Evolutionary conservation across 2,329 filamentous ascomycete species (phyloP).

Genomic region (Fusarium lateritium): DNA sequence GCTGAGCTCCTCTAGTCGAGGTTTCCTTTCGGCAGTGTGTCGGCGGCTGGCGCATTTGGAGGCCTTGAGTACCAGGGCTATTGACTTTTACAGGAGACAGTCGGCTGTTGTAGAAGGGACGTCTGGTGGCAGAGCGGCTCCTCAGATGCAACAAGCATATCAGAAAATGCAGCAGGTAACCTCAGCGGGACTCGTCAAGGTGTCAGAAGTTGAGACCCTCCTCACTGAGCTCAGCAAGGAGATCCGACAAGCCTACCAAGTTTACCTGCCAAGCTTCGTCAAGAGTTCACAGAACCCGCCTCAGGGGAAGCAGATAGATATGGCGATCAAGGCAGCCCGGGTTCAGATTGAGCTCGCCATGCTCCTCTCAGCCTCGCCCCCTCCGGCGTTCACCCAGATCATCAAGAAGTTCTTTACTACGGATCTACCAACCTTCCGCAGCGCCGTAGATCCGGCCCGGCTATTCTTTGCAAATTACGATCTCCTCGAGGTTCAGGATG

Average conservation of each 20-base stretch:
- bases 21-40: conserved; percentile 78
- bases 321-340: conserved; percentile 62
- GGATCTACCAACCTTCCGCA: conserved; percentile 71
- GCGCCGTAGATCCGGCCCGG: conserved; percentile 73
- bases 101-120: conserved; percentile 59
- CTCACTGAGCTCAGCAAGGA: conserved; percentile 65
- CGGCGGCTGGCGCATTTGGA: conserved; percentile 74
- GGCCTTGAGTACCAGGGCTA: conserved; percentile 62
- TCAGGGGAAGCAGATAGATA: conserved; percentile 60
- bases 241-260: conserved; percentile 66
- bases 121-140: conserved; percentile 57
- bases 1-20: conserved; percentile 81
- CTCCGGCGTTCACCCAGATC: conserved; percentile 65
- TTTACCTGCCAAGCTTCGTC: conserved; percentile 61
- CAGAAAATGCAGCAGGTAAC: conserved; percentile 67
- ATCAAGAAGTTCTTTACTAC: conserved; percentile 76
- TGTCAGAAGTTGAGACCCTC: conserved; percentile 74
- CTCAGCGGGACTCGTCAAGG: conserved; percentile 68
- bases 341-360: conserved; percentile 66
- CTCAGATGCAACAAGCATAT: conserved; percentile 70
- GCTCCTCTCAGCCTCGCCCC: conserved; percentile 64
- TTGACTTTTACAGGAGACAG: conserved; percentile 65
- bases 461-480: conserved; percentile 82
- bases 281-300: conserved; percentile 63
- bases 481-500: conserved; percentile 76